phyloP scores from a whole-genome alignment of 225 moss, liverwort and hornwort genomes.

The Sphagnum tenellum region DNA sequence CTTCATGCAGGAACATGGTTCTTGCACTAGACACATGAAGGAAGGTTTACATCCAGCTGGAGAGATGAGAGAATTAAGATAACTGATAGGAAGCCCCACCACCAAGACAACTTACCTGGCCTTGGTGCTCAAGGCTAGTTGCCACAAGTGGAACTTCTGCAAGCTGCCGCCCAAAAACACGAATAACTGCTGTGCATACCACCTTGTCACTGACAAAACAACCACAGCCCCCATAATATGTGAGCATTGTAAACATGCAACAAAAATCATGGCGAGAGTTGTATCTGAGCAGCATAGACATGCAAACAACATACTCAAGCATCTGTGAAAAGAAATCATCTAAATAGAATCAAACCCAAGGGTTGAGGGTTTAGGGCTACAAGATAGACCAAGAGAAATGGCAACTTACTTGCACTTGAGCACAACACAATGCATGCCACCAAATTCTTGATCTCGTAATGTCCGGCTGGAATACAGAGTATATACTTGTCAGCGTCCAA shows the following conservation, averaged over 20 bases:
- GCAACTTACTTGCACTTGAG: slow-evolving; percentile 67
- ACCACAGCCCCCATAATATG: neutral
- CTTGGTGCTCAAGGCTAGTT: slow-evolving; percentile 63
- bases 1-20: too few species aligned
- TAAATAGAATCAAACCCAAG: too few species aligned
- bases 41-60: too few species aligned
- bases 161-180: slow-evolving; percentile 90
- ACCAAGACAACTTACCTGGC: slow-evolving; percentile 32
- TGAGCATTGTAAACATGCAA: too few species aligned
- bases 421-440: slow-evolving; percentile 88
- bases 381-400: neutral
- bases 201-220: slow-evolving; percentile 56
- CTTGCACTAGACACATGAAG: too few species aligned
- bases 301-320: too few species aligned
- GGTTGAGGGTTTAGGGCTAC: neutral
- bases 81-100: too few species aligned
- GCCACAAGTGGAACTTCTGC: slow-evolving; percentile 91
- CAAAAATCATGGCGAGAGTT: too few species aligned
- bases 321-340: too few species aligned
- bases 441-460: slow-evolving; percentile 94
- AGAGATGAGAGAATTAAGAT: too few species aligned
- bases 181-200: slow-evolving; percentile 84
- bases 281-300: too few species aligned
- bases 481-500: neutral
- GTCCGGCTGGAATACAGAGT: slow-evolving; percentile 53